Evolutionary conservation across 176 grass and related monocot species (phyloP), one percentile per base, ranked within the genome.

Genomic region (Ensete glaucum): DNA sequence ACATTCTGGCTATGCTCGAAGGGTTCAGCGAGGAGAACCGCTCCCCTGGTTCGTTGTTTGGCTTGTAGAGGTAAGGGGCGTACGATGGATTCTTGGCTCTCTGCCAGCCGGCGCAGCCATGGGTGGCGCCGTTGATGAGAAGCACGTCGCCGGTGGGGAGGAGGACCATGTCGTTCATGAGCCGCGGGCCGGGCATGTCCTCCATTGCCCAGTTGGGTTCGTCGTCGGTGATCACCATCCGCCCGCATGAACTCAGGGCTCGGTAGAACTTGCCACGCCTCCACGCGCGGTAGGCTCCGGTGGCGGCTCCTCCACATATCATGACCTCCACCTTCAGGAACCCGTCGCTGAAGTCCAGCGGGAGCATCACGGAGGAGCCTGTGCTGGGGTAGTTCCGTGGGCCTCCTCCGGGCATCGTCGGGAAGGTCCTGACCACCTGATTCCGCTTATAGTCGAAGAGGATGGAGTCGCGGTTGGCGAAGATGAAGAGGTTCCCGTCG

Each of bases 401-500:
- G n/a, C 78, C 73, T 9, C 73, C 73, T 27, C 78, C 83, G 21
- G 83, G 83, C 50, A 85, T 85, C 51, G 21, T 77, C 1, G 83
- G 83, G 19, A 85, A 85, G 8, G 29, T 51, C 72, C 59, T 85
- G 64, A 85, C 23, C 11, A 85, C 78, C 29, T 65, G 50, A 73
- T 81, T 50, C 10, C 23, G 69, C 3, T 27, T 59, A 51, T 85
- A 81, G 23, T 85, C 66, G 1, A 85, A 77, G 26, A 85, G 76
- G 26, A 85, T 85, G 49, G 83, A 85, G 11, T 85, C 83, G 16
- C 49, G 74, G 80, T 85, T 85, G 29, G 78, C 83, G 19, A 85
- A 85, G 48, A 85, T 81, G 76, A 85, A 85, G 11, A 85, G 78
- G 59, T 85, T 76, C 14, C 83, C 73, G 52, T 85, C 83, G 16